Evolutionary conservation across 495 filamentous ascomycete genomes (phyloP).

Genomic region (Bacidia gigantensis): DNA sequence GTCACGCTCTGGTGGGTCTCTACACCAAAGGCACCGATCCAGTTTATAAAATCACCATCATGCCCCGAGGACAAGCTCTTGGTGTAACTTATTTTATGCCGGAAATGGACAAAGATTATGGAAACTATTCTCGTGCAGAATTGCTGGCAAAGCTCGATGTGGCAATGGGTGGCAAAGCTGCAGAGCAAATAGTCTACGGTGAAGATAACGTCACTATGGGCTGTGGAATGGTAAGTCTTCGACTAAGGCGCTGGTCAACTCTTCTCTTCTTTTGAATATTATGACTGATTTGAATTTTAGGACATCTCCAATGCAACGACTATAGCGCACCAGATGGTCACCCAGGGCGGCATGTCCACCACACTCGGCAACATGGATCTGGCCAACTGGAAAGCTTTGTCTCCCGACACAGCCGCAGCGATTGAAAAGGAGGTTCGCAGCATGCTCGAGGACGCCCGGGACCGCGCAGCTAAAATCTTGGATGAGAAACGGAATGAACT

Average conservation of each 20-base stretch:
- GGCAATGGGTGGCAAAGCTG: conserved; percentile 81
- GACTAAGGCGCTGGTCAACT: no score
- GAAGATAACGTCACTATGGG: conserved; percentile 76
- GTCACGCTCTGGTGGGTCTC: conserved; percentile 80
- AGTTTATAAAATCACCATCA: conserved; percentile 92
- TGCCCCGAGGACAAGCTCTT: conserved; percentile 73
- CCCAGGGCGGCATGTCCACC: conserved; percentile 74
- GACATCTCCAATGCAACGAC: conserved; percentile 72
- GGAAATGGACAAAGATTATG: conserved; percentile 77
- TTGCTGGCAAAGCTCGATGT: conserved; percentile 63
- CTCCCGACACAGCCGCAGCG: conserved; percentile 64
- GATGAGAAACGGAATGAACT: conserved; percentile 62
- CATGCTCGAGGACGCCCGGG: conserved; percentile 66
- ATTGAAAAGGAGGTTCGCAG: conserved; percentile 80
- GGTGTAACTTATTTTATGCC: conserved; percentile 76
- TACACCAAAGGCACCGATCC: conserved; percentile 58
- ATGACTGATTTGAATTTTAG: no score
- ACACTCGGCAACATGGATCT: conserved; percentile 84
- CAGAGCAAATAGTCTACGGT: conserved; percentile 87
- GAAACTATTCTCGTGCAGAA: conserved; percentile 42
- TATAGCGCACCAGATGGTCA: conserved; percentile 74
- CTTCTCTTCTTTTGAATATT: no score
- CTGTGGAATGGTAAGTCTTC: conserved; percentile 49
- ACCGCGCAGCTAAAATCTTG: conserved; percentile 54
- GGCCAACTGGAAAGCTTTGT: conserved; percentile 60